A percentile compares a stretch with the other conserved stretches of the same genome.
Evolutionary conservation across 306 rosid species (phyloP).

Genomic region (Elaeagnus macrophylla): DNA sequence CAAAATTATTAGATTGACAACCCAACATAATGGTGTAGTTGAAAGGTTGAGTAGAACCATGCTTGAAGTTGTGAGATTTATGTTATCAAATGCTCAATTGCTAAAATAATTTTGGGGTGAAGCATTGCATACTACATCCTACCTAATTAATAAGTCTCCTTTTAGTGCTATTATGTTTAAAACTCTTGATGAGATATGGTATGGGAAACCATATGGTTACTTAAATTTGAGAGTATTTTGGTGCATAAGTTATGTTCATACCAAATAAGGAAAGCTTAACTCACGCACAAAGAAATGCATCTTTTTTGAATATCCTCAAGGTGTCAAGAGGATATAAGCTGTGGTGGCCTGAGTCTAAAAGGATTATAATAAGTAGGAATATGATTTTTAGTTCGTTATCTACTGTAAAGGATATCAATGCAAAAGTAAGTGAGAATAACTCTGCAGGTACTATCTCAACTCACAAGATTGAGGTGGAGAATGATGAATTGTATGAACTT

Average conservation of each 20-base stretch:
- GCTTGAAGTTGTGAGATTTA: neutral
- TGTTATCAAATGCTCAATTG: neutral
- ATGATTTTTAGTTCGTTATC: neutral
- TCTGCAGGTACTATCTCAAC: too few relatives aligned
- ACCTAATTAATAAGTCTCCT: neutral
- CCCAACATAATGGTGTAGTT: neutral
- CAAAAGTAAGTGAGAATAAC: too few relatives aligned
- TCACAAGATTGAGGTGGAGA: too few relatives aligned
- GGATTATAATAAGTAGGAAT: neutral
- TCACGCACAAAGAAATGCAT: neutral
- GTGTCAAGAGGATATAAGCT: neutral
- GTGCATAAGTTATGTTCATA: neutral
- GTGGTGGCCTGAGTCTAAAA: neutral
- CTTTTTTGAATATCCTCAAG: neutral
- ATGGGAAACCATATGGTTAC: neutral
- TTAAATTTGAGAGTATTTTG: neutral
- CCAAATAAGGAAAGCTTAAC: neutral
- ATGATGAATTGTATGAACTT: too few relatives aligned
- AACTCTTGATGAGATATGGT: neutral
- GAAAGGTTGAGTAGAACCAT: neutral
- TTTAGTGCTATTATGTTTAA: neutral
- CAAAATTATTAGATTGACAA: neutral
- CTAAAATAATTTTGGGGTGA: neutral
- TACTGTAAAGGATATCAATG: too few relatives aligned
- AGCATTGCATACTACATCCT: neutral